Evolutionary conservation across 2,329 filamentous ascomycete species (phyloP), one percentile per base, ranked within the genome.

Genomic region (Rugonectria rugulosa): DNA sequence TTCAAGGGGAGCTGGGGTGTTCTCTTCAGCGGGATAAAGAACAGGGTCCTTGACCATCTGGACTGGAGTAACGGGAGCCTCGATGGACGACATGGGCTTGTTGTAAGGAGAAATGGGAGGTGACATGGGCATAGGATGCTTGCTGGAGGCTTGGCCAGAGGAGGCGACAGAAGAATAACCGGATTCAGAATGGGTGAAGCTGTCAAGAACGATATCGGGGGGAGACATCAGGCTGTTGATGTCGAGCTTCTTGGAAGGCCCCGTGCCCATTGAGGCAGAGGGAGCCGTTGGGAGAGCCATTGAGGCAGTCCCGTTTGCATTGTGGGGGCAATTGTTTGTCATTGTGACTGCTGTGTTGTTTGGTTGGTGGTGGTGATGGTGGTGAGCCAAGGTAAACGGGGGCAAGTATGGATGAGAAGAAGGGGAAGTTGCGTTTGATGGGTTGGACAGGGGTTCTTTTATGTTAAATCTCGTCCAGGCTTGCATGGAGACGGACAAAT

Each of bases 191-290:
- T 61, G 48, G 41, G 64, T 71, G 68, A 86, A 87, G 63, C 72
- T 83, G 60, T 87, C 84, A 43, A 77, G 78, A 27, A 77, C 69
- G n/a, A 76, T 75, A 31, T 87, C 84, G 19, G 85, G 85, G 26
- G 85, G 85, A 19, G 85, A 88, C 80, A 88, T 86, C 54, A 88
- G 74, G 57, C 76, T 86, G 73, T 70, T 79, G 61, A 83, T 81
- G 58, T 80, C 76, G 48, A 79, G 65, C 61, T 80, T 81, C 67
- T 76, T 80, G 5, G 62, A 26, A 19, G 61, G 60, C 8, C 19
- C 20, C 23, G 57, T 57, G 19, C 64, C 61, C 23, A 59, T 59
- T 45, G 62, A 57, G 19, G 67, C 42, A 19, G 65, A 51, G 29
- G 65, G 63, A 19, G 57, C 59, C 9, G 67, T 64, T 40, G 70